Evolutionary conservation across 1,284 basidiomycete species (phyloP), one percentile per base, ranked within the genome.

Genomic region (Leccinum subrobustum): DNA sequence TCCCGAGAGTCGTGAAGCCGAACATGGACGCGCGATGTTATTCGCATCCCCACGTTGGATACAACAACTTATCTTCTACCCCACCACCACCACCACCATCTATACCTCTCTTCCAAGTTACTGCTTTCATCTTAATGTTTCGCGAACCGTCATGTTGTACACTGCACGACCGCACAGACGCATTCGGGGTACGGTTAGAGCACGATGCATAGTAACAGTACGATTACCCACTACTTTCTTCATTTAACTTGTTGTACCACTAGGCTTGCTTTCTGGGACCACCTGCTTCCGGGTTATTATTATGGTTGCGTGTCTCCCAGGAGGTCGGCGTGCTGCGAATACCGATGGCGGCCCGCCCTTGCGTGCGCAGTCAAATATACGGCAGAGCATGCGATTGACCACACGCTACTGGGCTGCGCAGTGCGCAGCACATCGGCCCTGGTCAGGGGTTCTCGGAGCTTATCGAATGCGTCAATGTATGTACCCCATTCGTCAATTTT

Each of bases 191-290:
- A 60, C 23, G 6, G 14, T 16, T 18, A 56, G 55, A 29, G 27
- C 18, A 58, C n/a, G 25, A 14, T 23, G 4, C 31, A 52, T 29
- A 29, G 57, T 50, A 58, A 35, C 57, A 35, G n/a, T 48, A 58
- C 57, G 20, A 33, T 12, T 59, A 58, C 57, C 39, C 16, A 57
- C 57, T 25, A 58, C 27, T 11, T 11, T 44, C 9, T 44, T 42
- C 5, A 9, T n/a, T 44, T 31, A n/a, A 39, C 33, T 20, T 27
- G 33, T 58, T 54, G 56, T 57, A 57, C 18, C 3, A 25, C n/a
- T 7, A 7, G 29, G 3, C 0, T 42, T 18, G 16, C 11, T 27
- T 56, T 29, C 54, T 11, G 52, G 52, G 25, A 57, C 14, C n/a
- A 14, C 5, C 16, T 16, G 12, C 12, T 25, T 48, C n/a, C n/a